Evolutionary conservation across 768 basidiomycete genomes (phyloP).

Genomic region (Auricularia sp.): DNA sequence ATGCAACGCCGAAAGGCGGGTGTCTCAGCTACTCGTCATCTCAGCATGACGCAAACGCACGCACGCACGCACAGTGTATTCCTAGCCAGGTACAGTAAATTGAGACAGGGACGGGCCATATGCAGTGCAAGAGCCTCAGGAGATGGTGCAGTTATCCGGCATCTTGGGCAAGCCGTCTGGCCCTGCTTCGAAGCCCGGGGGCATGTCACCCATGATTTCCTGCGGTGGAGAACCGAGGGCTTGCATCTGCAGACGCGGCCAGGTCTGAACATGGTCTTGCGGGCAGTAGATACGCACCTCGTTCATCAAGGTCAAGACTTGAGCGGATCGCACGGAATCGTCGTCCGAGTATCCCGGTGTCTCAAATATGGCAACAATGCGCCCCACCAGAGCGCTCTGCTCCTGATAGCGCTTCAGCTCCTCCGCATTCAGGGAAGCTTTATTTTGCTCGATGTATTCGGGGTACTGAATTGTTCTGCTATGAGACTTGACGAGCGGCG

Average conservation of each 20-base stretch:
- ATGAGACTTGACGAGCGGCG: not conserved
- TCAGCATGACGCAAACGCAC: no score
- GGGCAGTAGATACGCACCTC: conserved; percentile 36
- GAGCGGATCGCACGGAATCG: conserved; percentile 32
- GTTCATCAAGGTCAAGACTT: conserved; percentile 60
- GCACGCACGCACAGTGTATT: not conserved
- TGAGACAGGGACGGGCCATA: not conserved
- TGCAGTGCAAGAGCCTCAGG: conserved; percentile 8
- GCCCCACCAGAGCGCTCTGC: conserved; percentile 46
- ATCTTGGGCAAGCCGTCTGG: conserved; percentile 44
- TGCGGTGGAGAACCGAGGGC: conserved; percentile 63
- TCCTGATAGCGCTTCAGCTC: conserved; percentile 56
- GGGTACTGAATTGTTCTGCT: conserved; percentile 49
- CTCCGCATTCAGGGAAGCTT: conserved; percentile 37
- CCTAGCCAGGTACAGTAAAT: not conserved
- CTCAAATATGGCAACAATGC: conserved; percentile 60
- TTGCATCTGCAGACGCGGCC: conserved; percentile 51
- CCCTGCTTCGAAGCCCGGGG: conserved; percentile 52
- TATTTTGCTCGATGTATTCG: conserved; percentile 52
- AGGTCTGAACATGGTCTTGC: not conserved
- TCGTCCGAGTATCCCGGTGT: conserved; percentile 47
- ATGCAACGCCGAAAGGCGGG: no score
- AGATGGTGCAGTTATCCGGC: conserved; percentile 28
- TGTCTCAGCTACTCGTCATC: no score
- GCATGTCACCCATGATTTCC: conserved; percentile 77